Conservation (phyloP, 306 rosid species). For the Cucumis cinereus region DNA sequence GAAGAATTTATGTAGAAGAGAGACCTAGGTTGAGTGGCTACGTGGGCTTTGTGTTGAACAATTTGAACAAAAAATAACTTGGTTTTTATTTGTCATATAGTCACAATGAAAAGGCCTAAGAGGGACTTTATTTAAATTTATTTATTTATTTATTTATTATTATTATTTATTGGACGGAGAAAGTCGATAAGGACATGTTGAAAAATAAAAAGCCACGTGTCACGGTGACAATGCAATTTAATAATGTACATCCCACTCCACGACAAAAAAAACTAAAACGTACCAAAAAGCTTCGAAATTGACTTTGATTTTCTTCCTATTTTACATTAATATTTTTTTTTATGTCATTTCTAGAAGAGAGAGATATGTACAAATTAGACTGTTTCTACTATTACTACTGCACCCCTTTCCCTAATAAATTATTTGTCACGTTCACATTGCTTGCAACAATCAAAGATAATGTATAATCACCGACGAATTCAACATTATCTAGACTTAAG, state of each 20-base stretch:
- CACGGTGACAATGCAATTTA: background rate
- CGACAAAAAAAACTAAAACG: no score
- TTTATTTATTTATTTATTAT: no score
- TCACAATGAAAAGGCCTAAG: no score
- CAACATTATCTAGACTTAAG: no score
- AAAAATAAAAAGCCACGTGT: background rate
- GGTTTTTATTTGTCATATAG: background rate
- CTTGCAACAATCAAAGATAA: no score
- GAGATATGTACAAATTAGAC: background rate
- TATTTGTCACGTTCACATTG: background rate
- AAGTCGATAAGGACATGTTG: background rate
- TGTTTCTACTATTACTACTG: background rate
- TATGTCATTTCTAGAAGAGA: background rate
- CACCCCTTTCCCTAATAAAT: background rate
- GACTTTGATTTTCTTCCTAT: no score
- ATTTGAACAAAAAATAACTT: background rate
- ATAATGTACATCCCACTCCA: no score
- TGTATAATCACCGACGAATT: no score
- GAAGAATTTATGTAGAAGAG: background rate
- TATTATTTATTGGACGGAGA: background rate
- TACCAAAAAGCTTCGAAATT: no score
- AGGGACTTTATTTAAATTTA: background rate
- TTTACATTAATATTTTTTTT: background rate
- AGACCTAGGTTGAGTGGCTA: background rate
- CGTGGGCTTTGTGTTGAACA: background rate